Conservation (phyloP, 2,329 filamentous ascomycete species). For the Trichophaea hybrida region DNA sequence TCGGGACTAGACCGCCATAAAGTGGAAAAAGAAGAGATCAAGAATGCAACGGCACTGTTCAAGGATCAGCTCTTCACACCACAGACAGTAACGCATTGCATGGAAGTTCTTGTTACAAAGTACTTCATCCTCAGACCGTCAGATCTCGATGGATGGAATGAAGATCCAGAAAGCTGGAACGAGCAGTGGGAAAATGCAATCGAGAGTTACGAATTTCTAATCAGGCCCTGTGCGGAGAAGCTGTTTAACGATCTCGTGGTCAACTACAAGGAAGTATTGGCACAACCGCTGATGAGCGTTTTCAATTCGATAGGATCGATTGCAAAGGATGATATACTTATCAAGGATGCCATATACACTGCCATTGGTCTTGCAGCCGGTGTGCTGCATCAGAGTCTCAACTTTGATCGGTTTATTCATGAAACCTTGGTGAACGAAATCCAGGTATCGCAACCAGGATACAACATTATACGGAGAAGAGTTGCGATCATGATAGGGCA, state of each 20-base stretch:
- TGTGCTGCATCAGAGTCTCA: constrained; percentile 56
- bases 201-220: constrained; percentile 80
- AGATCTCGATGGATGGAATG: constrained; percentile 83
- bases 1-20: constrained; percentile 25
- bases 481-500: constrained; percentile 80
- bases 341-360: constrained; percentile 89
- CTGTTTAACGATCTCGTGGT: constrained; percentile 83
- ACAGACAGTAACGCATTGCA: constrained; percentile 63
- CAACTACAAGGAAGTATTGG: constrained; percentile 70
- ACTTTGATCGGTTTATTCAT: constrained; percentile 69
- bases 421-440: constrained; percentile 65
- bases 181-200: constrained; percentile 71
- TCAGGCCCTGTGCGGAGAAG: constrained; percentile 84
- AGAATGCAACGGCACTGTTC: constrained; percentile 48
- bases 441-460: constrained; percentile 50
- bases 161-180: constrained; percentile 93
- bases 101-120: constrained; percentile 69
- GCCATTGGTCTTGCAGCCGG: constrained; percentile 76
- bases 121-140: constrained; percentile 76
- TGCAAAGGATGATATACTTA: constrained; percentile 47
- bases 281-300: constrained; percentile 65
- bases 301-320: constrained; percentile 63
- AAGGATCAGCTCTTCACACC: constrained; percentile 61
- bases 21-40: constrained; percentile 50
- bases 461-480: constrained; percentile 71